Base-by-base conservation (phyloP, 2,329 filamentous ascomycete genomes). In the Fusarium sarcochroum region DNA sequence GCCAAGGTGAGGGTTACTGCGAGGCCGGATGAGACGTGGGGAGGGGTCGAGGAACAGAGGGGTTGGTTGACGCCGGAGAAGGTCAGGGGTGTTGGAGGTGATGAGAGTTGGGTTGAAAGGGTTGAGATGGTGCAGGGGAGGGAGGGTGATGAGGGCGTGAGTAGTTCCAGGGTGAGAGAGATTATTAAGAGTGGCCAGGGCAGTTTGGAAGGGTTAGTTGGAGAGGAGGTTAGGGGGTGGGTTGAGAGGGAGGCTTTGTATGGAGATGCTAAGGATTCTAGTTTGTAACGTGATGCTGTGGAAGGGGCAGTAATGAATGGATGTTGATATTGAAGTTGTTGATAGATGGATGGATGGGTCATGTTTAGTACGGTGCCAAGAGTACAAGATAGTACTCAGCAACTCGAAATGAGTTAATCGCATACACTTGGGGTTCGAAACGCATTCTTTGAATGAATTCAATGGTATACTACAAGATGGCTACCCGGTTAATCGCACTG, bases 1-100 rank as follows among this genome's bases (percentile, higher is more conserved):
- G 87, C 92, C 53, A 81, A 83, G 57, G 77, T 94, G 52, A 82
- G 88, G 14, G 89, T 93, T 2, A 90, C 87, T 49, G 85, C 89
- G 76, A 83, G 92, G 45, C 83, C 88, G 1, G 86, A 87, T 50
- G 86, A 85, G 23, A 83, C 84, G 42, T 91, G 89, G 84, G 91
- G 90, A 3, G 80, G 61, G 0, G 57, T 60, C n/a, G 73, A 62
- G 14, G 77, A 78, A 76, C 42, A 84, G 81, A 25, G 81, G 80
- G 61, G 83, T 10, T 92, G 74, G 9, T 73, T 94, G 55, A 76
- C 76, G 20, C 77, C 77, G 3, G 84, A 83, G 1, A 82, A 77
- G 51, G 75, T 88, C 69, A 85, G 84, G 58, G 77, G 75, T 3
- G 82, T 85, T 0, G 90, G 89, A 0, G 90, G 87, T 2, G 80